Conservation (phyloP, 129 eudicot species). For the Escallonia rubra region DNA sequence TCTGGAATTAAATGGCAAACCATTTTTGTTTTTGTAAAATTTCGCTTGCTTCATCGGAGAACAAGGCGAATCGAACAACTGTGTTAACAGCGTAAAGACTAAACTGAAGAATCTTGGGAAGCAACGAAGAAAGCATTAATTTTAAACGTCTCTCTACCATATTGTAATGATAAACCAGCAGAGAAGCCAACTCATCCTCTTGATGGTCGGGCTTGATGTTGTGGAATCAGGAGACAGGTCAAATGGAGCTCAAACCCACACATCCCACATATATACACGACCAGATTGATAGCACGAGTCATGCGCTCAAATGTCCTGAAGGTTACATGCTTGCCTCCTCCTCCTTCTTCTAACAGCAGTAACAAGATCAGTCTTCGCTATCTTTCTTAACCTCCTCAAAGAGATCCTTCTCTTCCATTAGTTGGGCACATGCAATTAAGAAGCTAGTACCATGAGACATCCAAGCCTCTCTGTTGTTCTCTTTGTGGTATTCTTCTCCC, state of each 20-base stretch:
- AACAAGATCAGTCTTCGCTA: too few relatives aligned
- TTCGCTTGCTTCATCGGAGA: too few relatives aligned
- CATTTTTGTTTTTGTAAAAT: too few relatives aligned
- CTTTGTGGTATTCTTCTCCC: conserved; percentile 23
- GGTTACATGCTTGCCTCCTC: background rate
- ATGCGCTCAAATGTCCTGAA: background rate
- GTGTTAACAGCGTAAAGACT: too few relatives aligned
- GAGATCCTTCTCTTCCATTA: too few relatives aligned
- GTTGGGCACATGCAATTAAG: too few relatives aligned
- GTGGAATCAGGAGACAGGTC: conserved; percentile 66
- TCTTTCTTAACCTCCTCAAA: too few relatives aligned
- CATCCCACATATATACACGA: conserved; percentile 8
- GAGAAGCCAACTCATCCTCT: conserved; percentile 20
- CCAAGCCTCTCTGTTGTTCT: conserved; percentile 16
- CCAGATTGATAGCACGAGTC: background rate
- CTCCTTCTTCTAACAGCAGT: background rate
- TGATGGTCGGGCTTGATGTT: conserved; percentile 54
- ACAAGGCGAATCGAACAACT: too few relatives aligned
- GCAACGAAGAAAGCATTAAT: too few relatives aligned
- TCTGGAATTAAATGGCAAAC: too few relatives aligned
- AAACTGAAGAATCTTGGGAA: too few relatives aligned
- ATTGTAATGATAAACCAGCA: background rate
- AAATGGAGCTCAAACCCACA: conserved; percentile 31
- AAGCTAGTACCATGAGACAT: conserved; percentile 23
- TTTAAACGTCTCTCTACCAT: background rate